A percentile compares a stretch with the other conserved stretches of the same genome.
Conservation (phyloP, 495 filamentous ascomycete genomes). For the Tuber brumale region DNA sequence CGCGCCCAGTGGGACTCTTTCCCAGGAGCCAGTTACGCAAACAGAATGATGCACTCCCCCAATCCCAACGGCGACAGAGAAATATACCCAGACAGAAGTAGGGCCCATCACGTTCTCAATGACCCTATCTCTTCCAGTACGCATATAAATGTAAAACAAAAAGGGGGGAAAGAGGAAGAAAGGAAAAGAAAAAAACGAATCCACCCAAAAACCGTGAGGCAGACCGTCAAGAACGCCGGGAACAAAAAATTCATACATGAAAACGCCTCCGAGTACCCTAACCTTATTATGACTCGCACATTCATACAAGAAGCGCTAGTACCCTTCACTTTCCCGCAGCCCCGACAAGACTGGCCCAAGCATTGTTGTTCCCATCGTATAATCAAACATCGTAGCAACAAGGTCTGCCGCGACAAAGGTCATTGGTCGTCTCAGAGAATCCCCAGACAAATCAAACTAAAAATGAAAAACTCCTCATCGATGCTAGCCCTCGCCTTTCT, state of each 20-base stretch:
- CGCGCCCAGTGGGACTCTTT: not conserved
- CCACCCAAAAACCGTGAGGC: constrained; percentile 16
- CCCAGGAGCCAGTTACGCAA: not conserved
- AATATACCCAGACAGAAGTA: not conserved
- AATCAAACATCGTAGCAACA: not conserved
- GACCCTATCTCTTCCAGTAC: constrained; percentile 3
- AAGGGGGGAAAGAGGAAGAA: not conserved
- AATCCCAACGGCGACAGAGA: not conserved
- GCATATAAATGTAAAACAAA: constrained; percentile 9
- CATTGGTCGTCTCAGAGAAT: not conserved
- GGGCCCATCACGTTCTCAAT: not conserved
- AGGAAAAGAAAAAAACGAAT: constrained; percentile 20
- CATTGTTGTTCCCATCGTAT: not conserved
- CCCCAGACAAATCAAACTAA: not conserved
- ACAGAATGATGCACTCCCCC: not conserved
- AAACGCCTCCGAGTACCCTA: not conserved
- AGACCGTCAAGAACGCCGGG: constrained; percentile 7
- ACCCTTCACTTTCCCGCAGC: not conserved
- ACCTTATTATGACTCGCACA: not conserved
- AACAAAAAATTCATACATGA: constrained; percentile 15
- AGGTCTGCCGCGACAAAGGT: not conserved
- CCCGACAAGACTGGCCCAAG: not conserved
- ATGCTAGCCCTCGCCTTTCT: not conserved
- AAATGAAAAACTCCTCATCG: constrained; percentile 25
- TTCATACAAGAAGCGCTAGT: not conserved